Evolutionary conservation across 2,329 filamentous ascomycete species (phyloP), one percentile per base, ranked within the genome.

Genomic region (Diaporthe nobilis): DNA sequence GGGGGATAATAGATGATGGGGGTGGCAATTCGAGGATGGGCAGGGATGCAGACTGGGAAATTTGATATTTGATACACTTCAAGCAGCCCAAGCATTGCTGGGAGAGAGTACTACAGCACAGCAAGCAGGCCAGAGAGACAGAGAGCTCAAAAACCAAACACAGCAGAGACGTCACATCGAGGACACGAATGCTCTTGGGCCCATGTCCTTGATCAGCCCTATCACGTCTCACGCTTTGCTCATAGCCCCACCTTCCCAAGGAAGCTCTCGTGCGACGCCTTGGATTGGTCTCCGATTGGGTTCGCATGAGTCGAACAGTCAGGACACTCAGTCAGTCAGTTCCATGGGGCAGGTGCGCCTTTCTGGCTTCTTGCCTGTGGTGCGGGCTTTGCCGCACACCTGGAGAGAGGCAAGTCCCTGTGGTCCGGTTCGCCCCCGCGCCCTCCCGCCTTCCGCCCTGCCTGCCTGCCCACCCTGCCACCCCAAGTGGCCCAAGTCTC

Each of bases 201-300:
- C 49, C 65, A 22, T 70, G 65, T 70, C 34, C 49, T 15, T 42
- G 47, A 22, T 55, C 65, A 70, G 65, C 65, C 65, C 65, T 70
- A 70, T 70, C 65, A 70, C 47, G 65, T 55, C 65, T 70, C 65
- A 42, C 15, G 65, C 13, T 70, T 55, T 55, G 22, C 3, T 28
- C 13, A 51, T n/a, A 22, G 44, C 31, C 34, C 65, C 65, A 55
- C 65, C 34, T 20, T 53, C 22, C 44, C 63, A 51, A 39, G 63
- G 28, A 53, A 28, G 63, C 63, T 28, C 63, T 68, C 47, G 63
- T 68, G 63, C 63, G 28, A 68, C 44, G 31, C 8, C 13, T 37
- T 55, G 65, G 65, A 42, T 68, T 53, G 13, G 34, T 53, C 65
- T 70, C 65, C 65, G 65, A 55, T 70, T 70, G 65, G 65, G 34